Evolutionary conservation across 768 basidiomycete genomes (phyloP).

Genomic region (Collybia sordida): DNA sequence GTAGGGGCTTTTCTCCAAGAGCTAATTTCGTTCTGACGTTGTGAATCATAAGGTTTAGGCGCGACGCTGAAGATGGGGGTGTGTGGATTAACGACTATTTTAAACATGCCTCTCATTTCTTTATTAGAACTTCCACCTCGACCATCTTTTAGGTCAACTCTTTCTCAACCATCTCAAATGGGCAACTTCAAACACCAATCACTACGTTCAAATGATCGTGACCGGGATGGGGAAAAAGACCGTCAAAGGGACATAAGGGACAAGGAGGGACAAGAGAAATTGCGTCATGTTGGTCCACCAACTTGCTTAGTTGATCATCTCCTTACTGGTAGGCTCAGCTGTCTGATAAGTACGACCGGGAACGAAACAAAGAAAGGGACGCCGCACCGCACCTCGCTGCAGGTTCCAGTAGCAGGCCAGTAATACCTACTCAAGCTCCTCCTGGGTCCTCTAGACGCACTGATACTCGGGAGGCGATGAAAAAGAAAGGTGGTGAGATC

Average conservation of each 20-base stretch:
- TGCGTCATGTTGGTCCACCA: slow-evolving; percentile 62
- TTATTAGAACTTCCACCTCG: slow-evolving; percentile 51
- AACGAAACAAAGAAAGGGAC: slow-evolving; percentile 73
- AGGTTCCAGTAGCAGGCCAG: slow-evolving; percentile 40
- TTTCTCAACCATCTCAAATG: slow-evolving; percentile 88
- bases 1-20: slow-evolving; percentile 32
- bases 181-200: slow-evolving; percentile 92
- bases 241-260: slow-evolving; percentile 63
- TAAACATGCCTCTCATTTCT: slow-evolving; percentile 4
- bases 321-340: slow-evolving; percentile 45
- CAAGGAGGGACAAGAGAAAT: slow-evolving; percentile 75
- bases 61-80: slow-evolving; percentile 78
- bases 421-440: slow-evolving; percentile 32
- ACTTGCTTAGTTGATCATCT: slow-evolving; percentile 6
- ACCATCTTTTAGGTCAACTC: slow-evolving; percentile 67
- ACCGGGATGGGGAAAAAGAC: slow-evolving; percentile 49
- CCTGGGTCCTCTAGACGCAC: slow-evolving; percentile 46
- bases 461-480: slow-evolving; percentile 59
- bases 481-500: slow-evolving; percentile 70
- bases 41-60: slow-evolving; percentile 54
- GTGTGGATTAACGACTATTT: slow-evolving; percentile 16
- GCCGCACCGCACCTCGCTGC: slow-evolving; percentile 55
- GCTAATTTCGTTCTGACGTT: neutral
- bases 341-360: slow-evolving; percentile 86
- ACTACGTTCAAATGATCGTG: slow-evolving; percentile 63